Evolutionary conservation across 192 early-diverging fungal genomes (phyloP).

Genomic region (Allomyces arbusculus): DNA sequence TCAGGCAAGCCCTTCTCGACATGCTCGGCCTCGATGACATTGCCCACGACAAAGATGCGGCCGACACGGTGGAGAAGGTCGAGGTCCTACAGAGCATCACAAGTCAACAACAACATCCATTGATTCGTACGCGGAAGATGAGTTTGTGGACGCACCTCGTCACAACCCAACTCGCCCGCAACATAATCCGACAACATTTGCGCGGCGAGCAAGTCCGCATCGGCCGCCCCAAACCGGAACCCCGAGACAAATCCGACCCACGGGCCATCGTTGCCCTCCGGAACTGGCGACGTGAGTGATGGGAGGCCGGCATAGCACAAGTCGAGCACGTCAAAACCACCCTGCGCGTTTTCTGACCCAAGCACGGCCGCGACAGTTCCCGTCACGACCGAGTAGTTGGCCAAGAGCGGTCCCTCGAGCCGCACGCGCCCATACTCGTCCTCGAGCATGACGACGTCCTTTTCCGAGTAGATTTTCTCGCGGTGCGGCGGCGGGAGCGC

Average conservation of each 20-base stretch:
- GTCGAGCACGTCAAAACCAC: constrained; percentile 70
- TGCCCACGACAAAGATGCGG: constrained; percentile 57
- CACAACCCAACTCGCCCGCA: constrained; percentile 46
- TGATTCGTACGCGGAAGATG: not conserved
- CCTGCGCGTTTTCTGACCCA: constrained; percentile 49
- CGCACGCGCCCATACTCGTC: constrained; percentile 82
- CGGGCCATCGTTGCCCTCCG: constrained; percentile 4
- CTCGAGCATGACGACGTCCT: constrained; percentile 49
- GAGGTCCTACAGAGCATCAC: constrained; percentile 26
- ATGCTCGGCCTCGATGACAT: constrained; percentile 32
- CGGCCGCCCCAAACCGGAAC: constrained; percentile 35
- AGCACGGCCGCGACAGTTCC: constrained; percentile 61
- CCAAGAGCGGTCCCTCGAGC: constrained; percentile 39
- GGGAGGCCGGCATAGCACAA: constrained; percentile 51
- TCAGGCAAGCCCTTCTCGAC: constrained; percentile 7
- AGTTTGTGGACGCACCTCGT: constrained; percentile 1
- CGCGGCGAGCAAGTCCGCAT: constrained; percentile 27
- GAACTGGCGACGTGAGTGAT: constrained; percentile 19
- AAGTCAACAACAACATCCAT: not conserved
- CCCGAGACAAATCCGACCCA: constrained; percentile 71
- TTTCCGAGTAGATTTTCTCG: constrained; percentile 38
- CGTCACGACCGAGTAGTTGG: constrained; percentile 40
- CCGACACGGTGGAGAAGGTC: constrained; percentile 28
- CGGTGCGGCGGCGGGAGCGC: constrained; percentile 37
- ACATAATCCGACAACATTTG: constrained; percentile 63